Evolutionary conservation across 1,284 basidiomycete genomes (phyloP).

Genomic region (Ganoderma sinense): DNA sequence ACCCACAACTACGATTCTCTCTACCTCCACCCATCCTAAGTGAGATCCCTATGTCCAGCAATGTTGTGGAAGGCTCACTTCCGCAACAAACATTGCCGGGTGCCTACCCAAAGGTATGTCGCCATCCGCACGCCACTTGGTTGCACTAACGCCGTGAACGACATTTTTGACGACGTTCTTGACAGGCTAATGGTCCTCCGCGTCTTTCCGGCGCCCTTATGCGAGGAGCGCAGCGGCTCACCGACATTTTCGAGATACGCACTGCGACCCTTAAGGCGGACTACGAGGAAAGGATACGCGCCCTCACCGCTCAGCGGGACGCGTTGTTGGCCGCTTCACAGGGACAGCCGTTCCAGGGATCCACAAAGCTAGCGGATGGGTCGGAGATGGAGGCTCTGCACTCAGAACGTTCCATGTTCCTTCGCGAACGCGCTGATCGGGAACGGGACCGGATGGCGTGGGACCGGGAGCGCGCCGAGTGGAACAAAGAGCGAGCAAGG

Average conservation of each 20-base stretch:
- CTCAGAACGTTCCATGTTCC: background rate
- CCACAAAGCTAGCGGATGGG: background rate
- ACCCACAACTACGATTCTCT: background rate
- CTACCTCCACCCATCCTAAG: background rate
- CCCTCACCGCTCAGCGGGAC: slow-evolving; percentile 17
- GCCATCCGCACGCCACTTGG: background rate
- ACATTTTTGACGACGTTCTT: background rate
- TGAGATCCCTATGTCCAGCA: background rate
- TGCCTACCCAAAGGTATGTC: background rate
- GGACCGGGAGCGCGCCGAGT: slow-evolving; percentile 1
- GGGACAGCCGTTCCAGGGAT: background rate
- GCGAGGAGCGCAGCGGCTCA: slow-evolving; percentile 15
- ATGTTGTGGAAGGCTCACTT: background rate
- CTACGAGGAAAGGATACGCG: slow-evolving; percentile 16
- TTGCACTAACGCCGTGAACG: background rate
- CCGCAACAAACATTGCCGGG: background rate
- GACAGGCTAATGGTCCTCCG: background rate
- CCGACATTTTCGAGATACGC: slow-evolving; percentile 18
- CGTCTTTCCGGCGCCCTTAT: slow-evolving; percentile 21
- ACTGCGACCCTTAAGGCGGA: slow-evolving; percentile 9
- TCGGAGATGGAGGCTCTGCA: slow-evolving; percentile 4
- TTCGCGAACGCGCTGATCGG: slow-evolving; percentile 9
- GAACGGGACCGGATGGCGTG: slow-evolving; percentile 3
- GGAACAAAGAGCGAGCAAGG: background rate
- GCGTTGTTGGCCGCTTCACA: slow-evolving; percentile 2